Conservation (phyloP, 306 rosid species). For the Fagus sylvatica region DNA sequence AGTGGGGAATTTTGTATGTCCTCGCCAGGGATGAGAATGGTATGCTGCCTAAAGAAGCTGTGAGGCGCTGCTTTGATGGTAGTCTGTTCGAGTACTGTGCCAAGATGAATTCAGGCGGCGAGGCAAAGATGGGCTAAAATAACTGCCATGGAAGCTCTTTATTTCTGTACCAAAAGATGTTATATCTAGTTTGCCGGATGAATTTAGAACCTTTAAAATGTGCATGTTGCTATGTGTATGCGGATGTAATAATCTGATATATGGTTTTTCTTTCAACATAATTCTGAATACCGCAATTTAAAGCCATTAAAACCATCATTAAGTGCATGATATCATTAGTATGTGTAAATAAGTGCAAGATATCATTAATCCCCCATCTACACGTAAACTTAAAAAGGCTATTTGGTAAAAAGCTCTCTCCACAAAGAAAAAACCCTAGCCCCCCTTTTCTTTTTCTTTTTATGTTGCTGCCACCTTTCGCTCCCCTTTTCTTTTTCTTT, state of each 20-base stretch:
- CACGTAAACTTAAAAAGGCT: no score
- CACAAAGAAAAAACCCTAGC: no score
- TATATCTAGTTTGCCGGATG: no score
- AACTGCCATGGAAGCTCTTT: neutral
- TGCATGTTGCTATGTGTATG: neutral
- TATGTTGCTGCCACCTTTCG: no score
- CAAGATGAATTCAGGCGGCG: conserved; percentile 34
- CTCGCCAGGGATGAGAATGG: conserved; percentile 83
- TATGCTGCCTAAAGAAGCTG: conserved; percentile 71
- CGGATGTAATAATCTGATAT: neutral
- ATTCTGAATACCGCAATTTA: neutral
- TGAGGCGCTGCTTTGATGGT: conserved; percentile 73
- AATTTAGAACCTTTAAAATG: neutral
- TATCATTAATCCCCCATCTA: no score
- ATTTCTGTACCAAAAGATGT: no score
- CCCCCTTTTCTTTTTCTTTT: no score
- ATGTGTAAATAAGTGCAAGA: neutral
- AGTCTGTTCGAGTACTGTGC: conserved; percentile 86
- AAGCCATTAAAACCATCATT: neutral
- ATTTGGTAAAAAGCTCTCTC: no score
- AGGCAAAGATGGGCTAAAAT: conserved; percentile 45
- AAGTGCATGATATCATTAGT: neutral
- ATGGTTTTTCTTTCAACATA: neutral
- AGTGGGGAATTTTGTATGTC: conserved; percentile 65
- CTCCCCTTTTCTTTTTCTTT: no score